These are phyloP conservation scores for Colletotrichum destructivum DNA, from an alignment of 2,329 filamentous ascomycete species.

Conservation along the genomic window DNA sequence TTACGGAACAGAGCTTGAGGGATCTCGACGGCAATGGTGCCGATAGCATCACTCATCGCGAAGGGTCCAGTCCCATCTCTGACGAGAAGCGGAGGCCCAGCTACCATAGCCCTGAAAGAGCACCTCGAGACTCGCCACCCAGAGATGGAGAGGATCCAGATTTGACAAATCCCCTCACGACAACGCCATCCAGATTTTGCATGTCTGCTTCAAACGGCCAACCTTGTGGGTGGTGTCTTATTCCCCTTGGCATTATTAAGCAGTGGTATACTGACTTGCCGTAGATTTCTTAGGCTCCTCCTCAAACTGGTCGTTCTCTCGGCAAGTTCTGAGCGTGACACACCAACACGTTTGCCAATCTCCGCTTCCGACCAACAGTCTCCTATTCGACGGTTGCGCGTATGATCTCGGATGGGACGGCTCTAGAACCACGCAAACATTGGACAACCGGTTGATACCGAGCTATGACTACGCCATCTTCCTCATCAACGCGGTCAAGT, in stretches of 20 bases:
- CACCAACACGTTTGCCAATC: constrained; percentile 63
- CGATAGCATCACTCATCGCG: background rate
- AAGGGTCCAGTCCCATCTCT: background rate
- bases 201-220: constrained; percentile 30
- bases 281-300: constrained; percentile 68
- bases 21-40: background rate
- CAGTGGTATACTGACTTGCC: background rate
- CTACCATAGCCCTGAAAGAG: constrained; percentile 13
- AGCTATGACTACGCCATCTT: constrained; percentile 66
- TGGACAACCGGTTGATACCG: constrained; percentile 36
- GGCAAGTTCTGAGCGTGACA: constrained; percentile 64
- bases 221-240: background rate
- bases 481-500: constrained; percentile 70
- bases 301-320: constrained; percentile 70
- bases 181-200: constrained; percentile 27
- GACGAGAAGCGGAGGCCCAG: background rate
- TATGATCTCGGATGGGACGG: constrained; percentile 56
- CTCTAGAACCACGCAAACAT: constrained; percentile 6
- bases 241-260: background rate
- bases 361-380: constrained; percentile 58
- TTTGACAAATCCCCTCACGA: constrained; percentile 30
- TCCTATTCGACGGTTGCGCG: constrained; percentile 66
- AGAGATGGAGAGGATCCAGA: constrained; percentile 20
- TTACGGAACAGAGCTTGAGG: constrained; percentile 21
- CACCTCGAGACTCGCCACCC: background rate